These are phyloP conservation scores for Beauveria brongniartii DNA, from an alignment of 2,329 filamentous ascomycete genomes.

Conservation along the genomic window DNA sequence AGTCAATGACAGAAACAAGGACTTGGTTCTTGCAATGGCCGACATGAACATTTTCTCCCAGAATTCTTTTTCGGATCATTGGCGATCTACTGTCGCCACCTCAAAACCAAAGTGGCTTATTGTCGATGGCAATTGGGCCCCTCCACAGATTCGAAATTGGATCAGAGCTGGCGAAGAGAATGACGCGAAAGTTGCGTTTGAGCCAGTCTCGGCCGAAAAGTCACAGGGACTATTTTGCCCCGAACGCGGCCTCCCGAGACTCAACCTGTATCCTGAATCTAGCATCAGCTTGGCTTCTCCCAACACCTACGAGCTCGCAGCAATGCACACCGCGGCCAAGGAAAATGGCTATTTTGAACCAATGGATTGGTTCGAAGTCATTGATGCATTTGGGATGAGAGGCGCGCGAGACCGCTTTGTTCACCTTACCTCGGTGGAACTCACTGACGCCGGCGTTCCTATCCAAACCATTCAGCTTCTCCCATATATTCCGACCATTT, in stretches of 20 bases:
- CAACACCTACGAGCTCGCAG: conserved; percentile 71
- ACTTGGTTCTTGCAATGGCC: conserved; percentile 86
- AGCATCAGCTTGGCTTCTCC: conserved; percentile 71
- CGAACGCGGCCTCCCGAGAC: conserved; percentile 27
- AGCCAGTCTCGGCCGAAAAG: conserved; percentile 83
- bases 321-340: conserved; percentile 68
- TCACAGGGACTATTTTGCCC: conserved; percentile 57
- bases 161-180: conserved; percentile 50
- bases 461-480: conserved; percentile 78
- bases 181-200: conserved; percentile 61
- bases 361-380: conserved; percentile 66
- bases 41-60: conserved; percentile 82
- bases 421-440: conserved; percentile 51
- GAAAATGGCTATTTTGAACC: conserved; percentile 60
- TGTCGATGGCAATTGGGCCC: conserved; percentile 80
- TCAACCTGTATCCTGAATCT: conserved; percentile 50
- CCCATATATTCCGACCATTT: conserved; percentile 76
- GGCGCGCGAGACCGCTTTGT: conserved; percentile 67
- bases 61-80: conserved; percentile 44
- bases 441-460: conserved; percentile 76
- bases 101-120: conserved; percentile 67
- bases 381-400: conserved; percentile 71
- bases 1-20: conserved; percentile 75
- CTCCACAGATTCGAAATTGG: conserved; percentile 59
- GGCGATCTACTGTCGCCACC: conserved; percentile 49